Percentiles rank a stretch among this genome's conserved stretches.
Evolutionary conservation across 371 early-diverging fungal genomes (phyloP).

Genomic region (Lichtheimia ramosa): DNA sequence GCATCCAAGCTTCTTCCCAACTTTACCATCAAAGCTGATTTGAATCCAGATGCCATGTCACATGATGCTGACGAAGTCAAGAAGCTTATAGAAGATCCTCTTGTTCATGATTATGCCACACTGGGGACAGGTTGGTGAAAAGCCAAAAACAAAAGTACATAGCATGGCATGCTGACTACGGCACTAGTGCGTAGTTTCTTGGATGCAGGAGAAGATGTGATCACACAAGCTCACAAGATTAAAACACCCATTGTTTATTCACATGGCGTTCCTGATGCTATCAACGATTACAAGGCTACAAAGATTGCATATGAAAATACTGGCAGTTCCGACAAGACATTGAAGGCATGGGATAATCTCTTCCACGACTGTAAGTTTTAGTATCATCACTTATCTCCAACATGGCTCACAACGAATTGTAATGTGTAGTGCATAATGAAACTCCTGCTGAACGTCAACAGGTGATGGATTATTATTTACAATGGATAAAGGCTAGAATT

Average conservation of each 20-base stretch:
- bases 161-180: not conserved
- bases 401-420: no score
- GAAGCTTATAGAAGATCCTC: slow-evolving; percentile 52
- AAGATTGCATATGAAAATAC: slow-evolving; percentile 42
- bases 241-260: slow-evolving; percentile 42
- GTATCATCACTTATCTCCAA: no score
- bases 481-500: slow-evolving; percentile 43
- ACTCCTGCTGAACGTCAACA: slow-evolving; percentile 39
- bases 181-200: slow-evolving; percentile 29
- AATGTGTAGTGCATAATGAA: slow-evolving; percentile 56
- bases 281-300: slow-evolving; percentile 40
- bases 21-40: slow-evolving; percentile 35
- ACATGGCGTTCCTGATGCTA: slow-evolving; percentile 50
- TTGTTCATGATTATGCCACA: slow-evolving; percentile 49
- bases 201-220: slow-evolving; percentile 27
- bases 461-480: slow-evolving; percentile 48
- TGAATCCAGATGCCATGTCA: slow-evolving; percentile 45
- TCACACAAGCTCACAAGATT: slow-evolving; percentile 15
- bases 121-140: slow-evolving; percentile 35
- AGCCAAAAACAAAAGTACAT: not conserved
- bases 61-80: slow-evolving; percentile 48
- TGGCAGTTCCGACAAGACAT: slow-evolving; percentile 45
- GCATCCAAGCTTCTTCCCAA: slow-evolving; percentile 47
- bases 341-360: slow-evolving; percentile 43
- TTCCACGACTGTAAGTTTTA: slow-evolving; percentile 54